Evolutionary conservation across 208 protist genomes (phyloP).

Genomic region (Herpetomonas samuelpessoai): DNA sequence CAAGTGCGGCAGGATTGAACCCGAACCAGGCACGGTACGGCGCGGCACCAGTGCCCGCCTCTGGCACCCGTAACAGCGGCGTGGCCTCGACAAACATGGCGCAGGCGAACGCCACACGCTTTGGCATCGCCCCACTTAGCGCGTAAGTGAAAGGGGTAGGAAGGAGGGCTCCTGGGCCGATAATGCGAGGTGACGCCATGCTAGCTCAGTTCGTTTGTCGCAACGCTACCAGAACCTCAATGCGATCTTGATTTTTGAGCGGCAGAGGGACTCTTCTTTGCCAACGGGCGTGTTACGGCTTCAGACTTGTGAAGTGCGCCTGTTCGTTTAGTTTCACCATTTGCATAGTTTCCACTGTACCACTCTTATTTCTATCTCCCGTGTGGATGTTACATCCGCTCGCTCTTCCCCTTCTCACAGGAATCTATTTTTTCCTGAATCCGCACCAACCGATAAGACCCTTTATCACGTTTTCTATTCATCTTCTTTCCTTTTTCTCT

Average conservation of each 20-base stretch:
- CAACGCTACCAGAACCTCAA: not conserved
- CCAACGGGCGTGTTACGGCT: no score
- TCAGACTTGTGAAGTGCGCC: no score
- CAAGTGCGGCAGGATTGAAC: not conserved
- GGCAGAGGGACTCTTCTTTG: no score
- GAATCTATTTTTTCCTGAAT: no score
- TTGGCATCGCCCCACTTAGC: slow-evolving; percentile 31
- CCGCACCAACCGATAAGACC: not conserved
- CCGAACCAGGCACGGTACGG: slow-evolving; percentile 4
- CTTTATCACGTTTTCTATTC: slow-evolving; percentile 20
- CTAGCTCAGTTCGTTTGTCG: not conserved
- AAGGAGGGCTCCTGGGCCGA: no score
- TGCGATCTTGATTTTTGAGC: not conserved
- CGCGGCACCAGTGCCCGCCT: not conserved
- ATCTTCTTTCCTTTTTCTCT: slow-evolving; percentile 9
- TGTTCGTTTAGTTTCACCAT: no score
- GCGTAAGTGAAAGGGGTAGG: not conserved
- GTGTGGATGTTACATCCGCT: slow-evolving; percentile 5
- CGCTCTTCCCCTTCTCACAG: no score
- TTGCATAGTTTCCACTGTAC: not conserved
- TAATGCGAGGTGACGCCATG: not conserved
- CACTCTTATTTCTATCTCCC: slow-evolving; percentile 9
- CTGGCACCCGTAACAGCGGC: not conserved
- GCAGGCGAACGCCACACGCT: slow-evolving; percentile 26
- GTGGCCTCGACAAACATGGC: not conserved